phyloP scores from a whole-genome alignment of 208 protist genomes.

The Trypanosoma melophagium region DNA sequence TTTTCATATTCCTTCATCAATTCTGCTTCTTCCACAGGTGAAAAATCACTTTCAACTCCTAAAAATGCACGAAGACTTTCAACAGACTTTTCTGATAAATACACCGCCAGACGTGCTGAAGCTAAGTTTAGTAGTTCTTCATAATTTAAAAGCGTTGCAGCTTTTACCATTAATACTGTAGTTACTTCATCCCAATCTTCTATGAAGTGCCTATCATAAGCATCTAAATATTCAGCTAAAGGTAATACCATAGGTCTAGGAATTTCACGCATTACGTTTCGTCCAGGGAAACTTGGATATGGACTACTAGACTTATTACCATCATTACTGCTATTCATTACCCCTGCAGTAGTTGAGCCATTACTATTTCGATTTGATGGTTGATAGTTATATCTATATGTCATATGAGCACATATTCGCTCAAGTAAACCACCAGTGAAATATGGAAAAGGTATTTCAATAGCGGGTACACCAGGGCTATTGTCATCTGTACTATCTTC shows the following conservation, averaged over 20 bases:
- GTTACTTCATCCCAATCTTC: conserved; percentile 73
- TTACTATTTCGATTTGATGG: background rate
- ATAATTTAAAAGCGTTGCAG: conserved; percentile 87
- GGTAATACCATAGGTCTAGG: conserved; percentile 77
- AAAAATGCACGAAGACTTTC: conserved; percentile 86
- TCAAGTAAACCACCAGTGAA: conserved; percentile 60
- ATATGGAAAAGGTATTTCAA: conserved; percentile 79
- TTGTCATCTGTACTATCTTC: too few relatives aligned
- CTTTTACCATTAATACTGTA: conserved; percentile 80
- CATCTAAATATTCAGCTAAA: conserved; percentile 72
- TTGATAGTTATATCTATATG: conserved; percentile 48
- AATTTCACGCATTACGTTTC: conserved; percentile 52
- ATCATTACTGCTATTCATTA: background rate
- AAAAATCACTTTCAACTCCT: conserved; percentile 89
- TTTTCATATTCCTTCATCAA: conserved; percentile 75
- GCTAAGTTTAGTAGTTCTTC: conserved; percentile 84
- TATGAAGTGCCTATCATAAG: conserved; percentile 60
- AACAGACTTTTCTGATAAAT: conserved; percentile 81
- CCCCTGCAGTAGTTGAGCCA: background rate
- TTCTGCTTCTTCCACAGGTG: conserved; percentile 74
- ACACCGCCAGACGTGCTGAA: conserved; percentile 79
- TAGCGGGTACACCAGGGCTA: too few relatives aligned
- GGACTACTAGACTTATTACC: background rate
- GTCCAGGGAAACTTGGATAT: background rate
- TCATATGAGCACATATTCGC: conserved; percentile 79